Base-by-base conservation (phyloP, 2,329 filamentous ascomycete species). In the Phialemonium atrogriseum region DNA sequence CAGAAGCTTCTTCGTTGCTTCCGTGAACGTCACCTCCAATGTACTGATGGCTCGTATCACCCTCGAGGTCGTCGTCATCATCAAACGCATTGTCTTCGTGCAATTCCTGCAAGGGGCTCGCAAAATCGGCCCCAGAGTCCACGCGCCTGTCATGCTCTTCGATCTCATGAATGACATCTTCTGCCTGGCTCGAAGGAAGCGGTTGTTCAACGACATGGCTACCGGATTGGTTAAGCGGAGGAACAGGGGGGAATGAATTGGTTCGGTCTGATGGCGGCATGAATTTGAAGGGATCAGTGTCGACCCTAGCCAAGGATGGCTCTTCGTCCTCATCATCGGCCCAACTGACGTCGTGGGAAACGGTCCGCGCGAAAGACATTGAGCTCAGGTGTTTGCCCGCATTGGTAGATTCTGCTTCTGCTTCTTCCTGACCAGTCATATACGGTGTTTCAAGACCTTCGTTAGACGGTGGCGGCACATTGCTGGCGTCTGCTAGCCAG, bases 291-390 rank as follows among this genome's bases (percentile, higher is more conserved):
- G 68, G 68, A 35, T 80, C 72, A 2, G 66, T 66, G 32, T 71
- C 63, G 18, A 63, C 60, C 33, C 64, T 64, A 10, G 65, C 56
- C 2, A 73, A 45, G 30, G 56, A 68, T 68, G 70, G 77, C 38
- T 78, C 73, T n/a, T 55, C 49, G 14, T 77, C 73, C 33, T 70
- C 60, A 14, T 76, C 74, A 23, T 73, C 70, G 34, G 62, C 64
- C 56, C 73, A 77, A 49, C 61, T 76, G 15, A 77, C 58, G 32
- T 78, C 73, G 35, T 78, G 68, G 9, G 75, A 70, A 10, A 78
- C 73, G 2, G 77, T 80, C 21, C 76, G 68, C 9, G 74, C 64
- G 52, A 80, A 80, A 0, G 77, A 80, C 49, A 70, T 65, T 28
- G 66, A 74, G 51, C 73, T 80, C 8, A 66, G 52, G 48, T 79